Base-by-base conservation (phyloP, 1,284 basidiomycete species). In the Volvariella volvacea region DNA sequence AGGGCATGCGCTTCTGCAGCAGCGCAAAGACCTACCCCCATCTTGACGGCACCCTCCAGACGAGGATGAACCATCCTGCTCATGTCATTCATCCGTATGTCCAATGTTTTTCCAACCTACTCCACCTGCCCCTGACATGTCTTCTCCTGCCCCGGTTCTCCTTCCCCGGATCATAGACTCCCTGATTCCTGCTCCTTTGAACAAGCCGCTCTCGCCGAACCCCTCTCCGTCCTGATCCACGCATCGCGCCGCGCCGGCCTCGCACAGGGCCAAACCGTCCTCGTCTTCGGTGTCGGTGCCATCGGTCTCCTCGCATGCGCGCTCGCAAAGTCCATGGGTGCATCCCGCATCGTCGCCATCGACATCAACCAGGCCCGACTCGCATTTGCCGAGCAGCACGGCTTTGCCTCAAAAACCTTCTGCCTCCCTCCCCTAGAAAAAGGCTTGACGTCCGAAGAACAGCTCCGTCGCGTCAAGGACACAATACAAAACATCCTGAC, bases 21-120 rank as follows among this genome's bases (percentile, higher is more conserved):
- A 86, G 81, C 44, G 94, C 94, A 38, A 91, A 94, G 63, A 92
- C 90, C 8, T 90, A 85, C 64, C 94, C 94, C 39, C 94, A 98
- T 60, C 74, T 88, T 19, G 92, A 97, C 57, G 94, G 94, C 2
- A 95, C 92, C 3, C 76, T 97, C 41, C 88, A 92, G 63, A 79
- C 81, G 47, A 74, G 75, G 53, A 88, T 97, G 77, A 92, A 90
- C 65, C 92, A 94, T 65, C 92, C 92, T 2, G 79, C 80, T 0
- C 74, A 85, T 56, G 76, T 91, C 48, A 76, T 93, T 36, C 89
- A 95, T 68, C 87, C 86, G 88, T 92, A 63, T 64, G 88, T 78
- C 34, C 39, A 36, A 30, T 33, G 22, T 41, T 28, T 22, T n/a
- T 22, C 20, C 37, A 38, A 31, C 21, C 40, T 49, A 37, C 30